Evolutionary conservation across 75 land plant genomes (phyloP).

Genomic region (Selaginella moellendorffii): DNA sequence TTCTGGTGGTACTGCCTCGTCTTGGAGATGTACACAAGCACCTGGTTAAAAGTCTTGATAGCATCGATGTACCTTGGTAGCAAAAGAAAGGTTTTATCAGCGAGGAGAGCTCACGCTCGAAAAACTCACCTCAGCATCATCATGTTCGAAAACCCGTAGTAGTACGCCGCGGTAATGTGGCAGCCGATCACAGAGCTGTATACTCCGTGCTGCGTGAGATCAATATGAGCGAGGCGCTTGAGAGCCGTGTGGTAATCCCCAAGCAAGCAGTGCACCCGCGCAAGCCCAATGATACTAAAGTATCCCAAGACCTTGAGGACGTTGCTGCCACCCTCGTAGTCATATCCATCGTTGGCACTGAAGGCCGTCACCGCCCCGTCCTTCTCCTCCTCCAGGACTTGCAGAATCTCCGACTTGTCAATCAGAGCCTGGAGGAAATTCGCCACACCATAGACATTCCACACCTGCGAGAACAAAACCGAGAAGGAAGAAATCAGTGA

Average conservation of each 20-base stretch:
- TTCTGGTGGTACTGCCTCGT: conserved; percentile 85
- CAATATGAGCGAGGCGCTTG: conserved; percentile 73
- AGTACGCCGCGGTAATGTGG: conserved; percentile 83
- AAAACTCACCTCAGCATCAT: conserved; percentile 73
- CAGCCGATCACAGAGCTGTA: conserved; percentile 77
- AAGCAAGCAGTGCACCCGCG: conserved; percentile 78
- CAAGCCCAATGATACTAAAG: conserved; percentile 85
- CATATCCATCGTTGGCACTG: conserved; percentile 91
- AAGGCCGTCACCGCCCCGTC: conserved; percentile 70
- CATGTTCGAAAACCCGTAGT: conserved; percentile 90
- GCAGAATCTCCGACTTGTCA: conserved; percentile 72
- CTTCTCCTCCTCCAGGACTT: conserved; percentile 80
- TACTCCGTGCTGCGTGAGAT: conserved; percentile 71
- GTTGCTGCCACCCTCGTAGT: conserved; percentile 90
- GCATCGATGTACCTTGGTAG: conserved; percentile 81
- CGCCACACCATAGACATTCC: conserved; percentile 90
- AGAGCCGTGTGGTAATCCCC: conserved; percentile 96
- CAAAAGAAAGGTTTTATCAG: no score
- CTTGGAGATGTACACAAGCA: conserved; percentile 71
- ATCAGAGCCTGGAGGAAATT: conserved; percentile 91
- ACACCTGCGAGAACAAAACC: no score
- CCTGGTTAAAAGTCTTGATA: conserved; percentile 75
- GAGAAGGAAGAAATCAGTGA: no score
- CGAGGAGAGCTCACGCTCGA: no score
- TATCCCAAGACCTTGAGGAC: conserved; percentile 93